phyloP scores from a whole-genome alignment of 257 asterid genomes.

The Capsicum baccatum region DNA sequence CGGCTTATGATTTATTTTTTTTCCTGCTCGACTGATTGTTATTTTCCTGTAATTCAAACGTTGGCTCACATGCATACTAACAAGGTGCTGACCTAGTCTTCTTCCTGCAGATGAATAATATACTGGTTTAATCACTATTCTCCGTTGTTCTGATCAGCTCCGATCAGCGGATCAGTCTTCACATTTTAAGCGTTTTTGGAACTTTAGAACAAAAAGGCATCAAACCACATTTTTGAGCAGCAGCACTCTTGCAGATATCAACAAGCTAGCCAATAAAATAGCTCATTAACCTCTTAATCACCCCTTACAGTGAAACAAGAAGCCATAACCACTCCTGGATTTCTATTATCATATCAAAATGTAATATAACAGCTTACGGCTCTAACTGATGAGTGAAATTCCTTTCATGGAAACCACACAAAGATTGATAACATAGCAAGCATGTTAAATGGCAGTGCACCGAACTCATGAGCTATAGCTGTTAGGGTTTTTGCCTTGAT shows the following conservation, averaged over 20 bases:
- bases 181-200: not conserved
- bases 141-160: not conserved
- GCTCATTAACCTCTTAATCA: not conserved
- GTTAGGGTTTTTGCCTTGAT: no score
- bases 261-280: not conserved
- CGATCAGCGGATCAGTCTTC: not conserved
- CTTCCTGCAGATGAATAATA: not conserved
- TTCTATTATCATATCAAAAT: not conserved
- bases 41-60: not conserved
- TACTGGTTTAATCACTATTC: not conserved
- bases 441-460: not conserved
- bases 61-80: not conserved
- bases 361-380: not conserved
- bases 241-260: not conserved
- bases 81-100: not conserved
- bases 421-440: not conserved
- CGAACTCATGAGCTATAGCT: not conserved
- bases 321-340: not conserved
- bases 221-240: not conserved
- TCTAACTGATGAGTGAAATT: not conserved
- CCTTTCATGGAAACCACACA: not conserved
- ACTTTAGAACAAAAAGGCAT: not conserved
- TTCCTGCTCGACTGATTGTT: not conserved
- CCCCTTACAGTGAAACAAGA: not conserved
- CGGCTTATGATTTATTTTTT: not conserved